These are phyloP conservation scores for Auricularia heimuer DNA, from an alignment of 768 basidiomycete genomes.

Conservation along the genomic window DNA sequence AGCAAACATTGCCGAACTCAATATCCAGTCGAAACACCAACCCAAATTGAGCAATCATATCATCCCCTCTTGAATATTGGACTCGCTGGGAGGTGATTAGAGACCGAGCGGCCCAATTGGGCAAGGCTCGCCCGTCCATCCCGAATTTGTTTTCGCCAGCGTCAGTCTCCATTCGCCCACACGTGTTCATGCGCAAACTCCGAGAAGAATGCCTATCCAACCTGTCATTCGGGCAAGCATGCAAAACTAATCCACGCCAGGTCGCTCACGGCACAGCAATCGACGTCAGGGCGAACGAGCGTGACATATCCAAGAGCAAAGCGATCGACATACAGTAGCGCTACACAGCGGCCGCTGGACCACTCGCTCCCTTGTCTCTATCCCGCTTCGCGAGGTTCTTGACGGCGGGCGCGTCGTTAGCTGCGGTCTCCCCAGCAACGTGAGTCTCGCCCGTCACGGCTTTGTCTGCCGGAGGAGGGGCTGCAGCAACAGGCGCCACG, in stretches of 20 bases:
- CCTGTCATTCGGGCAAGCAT: not conserved
- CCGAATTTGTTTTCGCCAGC: not conserved
- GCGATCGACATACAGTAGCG: not conserved
- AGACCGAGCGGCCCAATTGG: not conserved
- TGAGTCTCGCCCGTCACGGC: slow-evolving; percentile 2
- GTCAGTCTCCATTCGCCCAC: too few relatives aligned
- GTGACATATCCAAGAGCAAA: not conserved
- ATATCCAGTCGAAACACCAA: not conserved
- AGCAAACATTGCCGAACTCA: not conserved
- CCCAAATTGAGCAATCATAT: not conserved
- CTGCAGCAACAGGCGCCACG: slow-evolving; percentile 10
- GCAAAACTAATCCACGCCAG: not conserved
- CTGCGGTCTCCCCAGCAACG: slow-evolving; percentile 5
- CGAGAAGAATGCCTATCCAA: too few relatives aligned
- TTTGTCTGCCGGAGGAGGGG: slow-evolving; percentile 8
- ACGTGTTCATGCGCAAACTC: too few relatives aligned
- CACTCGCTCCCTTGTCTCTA: slow-evolving; percentile 1
- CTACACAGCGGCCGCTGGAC: not conserved
- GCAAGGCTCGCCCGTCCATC: not conserved
- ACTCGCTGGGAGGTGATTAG: not conserved
- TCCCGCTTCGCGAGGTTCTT: slow-evolving; percentile 3
- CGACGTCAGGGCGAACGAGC: not conserved
- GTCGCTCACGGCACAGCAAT: not conserved
- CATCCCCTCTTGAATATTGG: not conserved
- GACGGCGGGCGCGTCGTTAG: slow-evolving; percentile 7